phyloP scores from a whole-genome alignment of 2,329 filamentous ascomycete species.

The Tetracladium maxilliforme region DNA sequence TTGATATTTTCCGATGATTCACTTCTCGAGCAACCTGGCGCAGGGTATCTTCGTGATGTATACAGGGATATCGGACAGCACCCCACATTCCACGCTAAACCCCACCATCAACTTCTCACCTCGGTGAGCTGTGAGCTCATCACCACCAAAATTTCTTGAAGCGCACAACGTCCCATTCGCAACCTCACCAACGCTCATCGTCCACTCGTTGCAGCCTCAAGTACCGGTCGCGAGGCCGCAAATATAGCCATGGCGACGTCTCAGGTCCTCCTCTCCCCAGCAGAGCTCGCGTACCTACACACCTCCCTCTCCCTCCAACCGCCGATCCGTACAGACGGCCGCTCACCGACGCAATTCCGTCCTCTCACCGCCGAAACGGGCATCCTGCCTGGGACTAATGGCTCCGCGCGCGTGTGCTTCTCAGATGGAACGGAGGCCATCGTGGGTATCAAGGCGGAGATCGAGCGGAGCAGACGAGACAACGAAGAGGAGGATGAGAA shows the following conservation, averaged over 20 bases:
- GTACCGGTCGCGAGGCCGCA: no score
- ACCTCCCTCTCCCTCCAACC: constrained; percentile 67
- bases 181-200: no score
- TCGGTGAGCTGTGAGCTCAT: no score
- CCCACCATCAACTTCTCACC: no score
- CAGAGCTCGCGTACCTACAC: constrained; percentile 92
- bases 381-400: constrained; percentile 79
- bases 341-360: constrained; percentile 72
- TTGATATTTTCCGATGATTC: no score
- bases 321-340: constrained; percentile 81
- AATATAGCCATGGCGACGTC: constrained; percentile 48
- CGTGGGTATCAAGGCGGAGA: constrained; percentile 89
- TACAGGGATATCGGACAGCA: no score
- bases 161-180: no score
- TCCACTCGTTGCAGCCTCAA: no score
- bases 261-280: constrained; percentile 72
- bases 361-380: constrained; percentile 81
- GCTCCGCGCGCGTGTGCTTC: constrained; percentile 86
- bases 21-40: no score
- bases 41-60: no score
- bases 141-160: no score
- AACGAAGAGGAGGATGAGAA: constrained; percentile 13
- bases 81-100: no score
- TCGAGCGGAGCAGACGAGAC: constrained; percentile 47
- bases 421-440: constrained; percentile 92